Percentiles rank a stretch among this genome's conserved stretches.
These are phyloP conservation scores for Anacardium occidentale DNA, from an alignment of 345 rosid genomes.

Conservation along the genomic window DNA sequence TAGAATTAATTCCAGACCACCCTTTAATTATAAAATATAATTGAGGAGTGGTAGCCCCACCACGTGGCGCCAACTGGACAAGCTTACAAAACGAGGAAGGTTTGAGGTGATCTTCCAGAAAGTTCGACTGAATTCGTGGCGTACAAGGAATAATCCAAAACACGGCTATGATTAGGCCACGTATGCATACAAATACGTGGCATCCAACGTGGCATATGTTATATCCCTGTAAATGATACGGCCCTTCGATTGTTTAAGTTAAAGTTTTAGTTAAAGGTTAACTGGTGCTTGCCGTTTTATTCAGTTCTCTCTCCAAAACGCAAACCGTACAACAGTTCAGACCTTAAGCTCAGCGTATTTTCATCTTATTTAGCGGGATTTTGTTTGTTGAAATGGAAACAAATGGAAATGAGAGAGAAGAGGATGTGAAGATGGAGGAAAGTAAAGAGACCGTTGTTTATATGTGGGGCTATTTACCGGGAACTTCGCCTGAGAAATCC, in stretches of 20 bases:
- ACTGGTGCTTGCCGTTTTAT: not conserved
- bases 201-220: conserved; percentile 53
- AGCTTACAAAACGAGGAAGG: conserved; percentile 14
- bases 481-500: conserved; percentile 58
- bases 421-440: conserved; percentile 33
- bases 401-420: conserved; percentile 34
- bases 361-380: conserved; percentile 9
- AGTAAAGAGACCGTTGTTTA: conserved; percentile 37
- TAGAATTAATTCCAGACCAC: not conserved
- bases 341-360: conserved; percentile 1
- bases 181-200: conserved; percentile 28
- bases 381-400: conserved; percentile 19
- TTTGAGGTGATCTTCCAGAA: conserved; percentile 47
- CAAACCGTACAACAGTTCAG: not conserved
- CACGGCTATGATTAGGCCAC: conserved; percentile 47
- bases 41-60: not conserved
- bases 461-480: conserved; percentile 83
- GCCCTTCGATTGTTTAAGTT: not conserved
- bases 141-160: conserved; percentile 24
- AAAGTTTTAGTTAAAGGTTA: not conserved
- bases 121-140: conserved; percentile 36
- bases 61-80: conserved; percentile 37
- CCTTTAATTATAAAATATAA: not conserved
- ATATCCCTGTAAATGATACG: conserved; percentile 47
- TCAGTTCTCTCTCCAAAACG: not conserved